Evolutionary conservation across 257 asterid genomes (phyloP).

Genomic region (Nicotiana undulata): DNA sequence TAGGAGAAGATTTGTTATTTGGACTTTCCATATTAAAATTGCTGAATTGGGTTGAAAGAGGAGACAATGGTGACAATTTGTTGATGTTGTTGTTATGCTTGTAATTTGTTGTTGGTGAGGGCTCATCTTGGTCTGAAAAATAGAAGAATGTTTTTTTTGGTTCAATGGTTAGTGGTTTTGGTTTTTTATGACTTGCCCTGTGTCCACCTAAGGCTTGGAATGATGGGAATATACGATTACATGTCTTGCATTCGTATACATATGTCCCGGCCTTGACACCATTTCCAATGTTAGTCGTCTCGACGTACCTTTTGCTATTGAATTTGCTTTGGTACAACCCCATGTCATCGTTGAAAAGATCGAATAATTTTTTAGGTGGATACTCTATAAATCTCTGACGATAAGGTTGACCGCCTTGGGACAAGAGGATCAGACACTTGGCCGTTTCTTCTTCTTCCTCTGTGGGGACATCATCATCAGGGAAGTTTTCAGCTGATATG

Average conservation of each 20-base stretch:
- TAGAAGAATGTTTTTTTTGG: constrained; percentile 3
- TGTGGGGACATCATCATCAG: background rate
- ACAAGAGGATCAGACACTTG: constrained; percentile 66
- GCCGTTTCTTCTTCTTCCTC: constrained; percentile 80
- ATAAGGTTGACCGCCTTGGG: constrained; percentile 36
- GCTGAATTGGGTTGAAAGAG: constrained; percentile 21
- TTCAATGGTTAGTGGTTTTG: constrained; percentile 14
- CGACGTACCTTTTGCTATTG: constrained; percentile 33
- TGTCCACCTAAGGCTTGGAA: constrained; percentile 97
- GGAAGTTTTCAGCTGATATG: background rate
- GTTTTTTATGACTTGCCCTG: constrained; percentile 60
- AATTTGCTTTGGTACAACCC: constrained; percentile 13
- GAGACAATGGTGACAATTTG: constrained; percentile 5
- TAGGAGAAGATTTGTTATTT: constrained; percentile 7
- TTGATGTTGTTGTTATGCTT: constrained; percentile 2
- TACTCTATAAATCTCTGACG: background rate
- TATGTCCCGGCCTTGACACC: constrained; percentile 32
- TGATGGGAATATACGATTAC: constrained; percentile 56
- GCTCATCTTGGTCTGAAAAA: constrained; percentile 26
- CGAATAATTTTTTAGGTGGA: background rate
- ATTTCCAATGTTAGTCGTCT: constrained; percentile 13
- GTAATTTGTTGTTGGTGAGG: background rate
- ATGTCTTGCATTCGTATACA: constrained; percentile 75
- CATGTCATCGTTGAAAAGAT: constrained; percentile 2
- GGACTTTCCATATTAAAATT: constrained; percentile 10